Conservation (phyloP, 2,329 filamentous ascomycete species). For the Zopfia rhizophila region DNA sequence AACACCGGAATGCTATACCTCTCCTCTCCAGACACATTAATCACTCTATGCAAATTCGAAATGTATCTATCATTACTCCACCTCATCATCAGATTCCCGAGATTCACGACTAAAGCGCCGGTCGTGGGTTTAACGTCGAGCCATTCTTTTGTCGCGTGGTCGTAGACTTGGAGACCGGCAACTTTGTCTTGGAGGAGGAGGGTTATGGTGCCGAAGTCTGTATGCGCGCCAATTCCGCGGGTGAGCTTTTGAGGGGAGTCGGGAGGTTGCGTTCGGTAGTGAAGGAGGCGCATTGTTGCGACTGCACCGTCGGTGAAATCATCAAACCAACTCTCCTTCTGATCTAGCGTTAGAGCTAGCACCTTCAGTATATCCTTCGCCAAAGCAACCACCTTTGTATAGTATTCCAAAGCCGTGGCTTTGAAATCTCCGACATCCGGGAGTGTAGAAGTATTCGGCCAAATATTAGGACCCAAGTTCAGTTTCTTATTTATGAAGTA, state of each 20-base stretch:
- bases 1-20: conserved; percentile 57
- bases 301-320: conserved; percentile 49
- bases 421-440: conserved; percentile 47
- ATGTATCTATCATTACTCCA: conserved; percentile 57
- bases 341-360: conserved; percentile 53
- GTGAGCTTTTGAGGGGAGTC: conserved; percentile 50
- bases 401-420: conserved; percentile 54
- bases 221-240: conserved; percentile 56
- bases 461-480: conserved; percentile 55
- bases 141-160: conserved; percentile 74
- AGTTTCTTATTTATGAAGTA: conserved; percentile 52
- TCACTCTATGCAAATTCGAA: conserved; percentile 55
- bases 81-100: conserved; percentile 66
- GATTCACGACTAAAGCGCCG: conserved; percentile 85
- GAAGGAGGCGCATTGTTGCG: conserved; percentile 56
- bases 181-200: conserved; percentile 56
- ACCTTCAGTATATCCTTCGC: conserved; percentile 55
- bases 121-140: conserved; percentile 80
- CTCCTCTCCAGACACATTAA: conserved; percentile 53
- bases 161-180: conserved; percentile 80
- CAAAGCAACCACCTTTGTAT: conserved; percentile 50
- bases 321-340: conserved; percentile 51
- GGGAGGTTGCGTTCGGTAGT: conserved; percentile 54
- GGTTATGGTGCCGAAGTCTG: conserved; percentile 56
- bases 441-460: conserved; percentile 39